phyloP scores from a whole-genome alignment of 495 filamentous ascomycete genomes.

The Delitschia confertaspora region DNA sequence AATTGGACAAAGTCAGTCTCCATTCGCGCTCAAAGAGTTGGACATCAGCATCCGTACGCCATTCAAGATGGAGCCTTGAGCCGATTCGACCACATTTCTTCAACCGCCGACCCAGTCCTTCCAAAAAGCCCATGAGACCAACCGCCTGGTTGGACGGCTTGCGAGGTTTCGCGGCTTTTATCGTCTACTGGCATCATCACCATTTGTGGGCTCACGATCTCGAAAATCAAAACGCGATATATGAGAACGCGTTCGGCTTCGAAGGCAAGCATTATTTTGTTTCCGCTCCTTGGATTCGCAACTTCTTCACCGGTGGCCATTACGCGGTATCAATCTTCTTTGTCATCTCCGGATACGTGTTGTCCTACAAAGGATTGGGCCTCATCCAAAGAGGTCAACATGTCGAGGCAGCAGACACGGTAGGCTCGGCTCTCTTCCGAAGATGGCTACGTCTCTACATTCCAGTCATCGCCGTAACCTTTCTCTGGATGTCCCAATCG shows the following conservation, averaged over 20 bases:
- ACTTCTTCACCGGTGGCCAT: slow-evolving; percentile 52
- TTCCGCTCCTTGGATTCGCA: slow-evolving; percentile 55
- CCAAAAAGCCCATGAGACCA: slow-evolving; percentile 12
- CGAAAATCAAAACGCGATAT: slow-evolving; percentile 40
- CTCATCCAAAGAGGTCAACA: slow-evolving; percentile 47
- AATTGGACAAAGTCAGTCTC: slow-evolving; percentile 10
- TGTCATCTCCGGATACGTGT: slow-evolving; percentile 62
- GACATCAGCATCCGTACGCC: slow-evolving; percentile 5
- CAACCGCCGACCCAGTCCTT: not conserved
- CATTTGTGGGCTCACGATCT: slow-evolving; percentile 42
- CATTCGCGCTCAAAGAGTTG: slow-evolving; percentile 1
- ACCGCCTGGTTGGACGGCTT: slow-evolving; percentile 40
- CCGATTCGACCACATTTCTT: slow-evolving; percentile 16
- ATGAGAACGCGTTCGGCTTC: slow-evolving; percentile 41
- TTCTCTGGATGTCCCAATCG: slow-evolving; percentile 44
- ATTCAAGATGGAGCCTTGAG: slow-evolving; percentile 15
- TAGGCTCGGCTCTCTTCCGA: slow-evolving; percentile 57
- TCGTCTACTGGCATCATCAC: slow-evolving; percentile 46
- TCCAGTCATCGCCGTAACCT: slow-evolving; percentile 50
- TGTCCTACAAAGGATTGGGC: slow-evolving; percentile 56
- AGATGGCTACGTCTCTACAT: slow-evolving; percentile 57
- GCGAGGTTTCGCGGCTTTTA: slow-evolving; percentile 45
- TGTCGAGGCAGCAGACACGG: slow-evolving; percentile 37
- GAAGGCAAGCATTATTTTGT: slow-evolving; percentile 42
- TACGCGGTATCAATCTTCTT: slow-evolving; percentile 71